Base-by-base conservation (phyloP, 164 flowering plant genomes). In the Magnolia changhungtana region DNA sequence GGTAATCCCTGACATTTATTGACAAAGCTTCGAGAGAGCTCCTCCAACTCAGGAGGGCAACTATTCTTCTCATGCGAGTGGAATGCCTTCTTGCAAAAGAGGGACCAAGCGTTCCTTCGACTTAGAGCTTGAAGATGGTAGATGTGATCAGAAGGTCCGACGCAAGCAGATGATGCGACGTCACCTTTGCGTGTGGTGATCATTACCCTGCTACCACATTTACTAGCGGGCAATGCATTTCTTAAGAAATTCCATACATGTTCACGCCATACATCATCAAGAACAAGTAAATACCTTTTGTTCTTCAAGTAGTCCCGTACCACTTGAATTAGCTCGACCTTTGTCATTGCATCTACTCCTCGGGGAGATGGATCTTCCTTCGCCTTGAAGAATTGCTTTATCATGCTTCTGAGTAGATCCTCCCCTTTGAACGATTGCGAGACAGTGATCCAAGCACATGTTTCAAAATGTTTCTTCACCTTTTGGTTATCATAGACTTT, bases 1-100 rank as follows among this genome's bases (percentile, higher is more conserved):
- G 92, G 92, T 58, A 87, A 83, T 50, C 90, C 90, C 6, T 77
- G 72, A 37, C 90, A 89, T 70, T 87, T 86, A 21, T 75, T 75
- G 1, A 89, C 88, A 49, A 89, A 78, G 72, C 84, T 87, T 72
- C 78, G 75, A 14, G 86, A 88, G 8, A 83, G 55, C 11, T 4
- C 19, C 74, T 72, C 77, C 49, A 88, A 79, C 18, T 81, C 85
- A 19, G 79, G 72, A 37, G 79, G 9, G 1, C 88, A 87, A n/a
- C 69, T 67, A 31, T 19, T 72, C 5, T 77, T 78, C 0, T 83
- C 9, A 13, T 55, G 3, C 3, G 16, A 10, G 7, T 55, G 83
- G 74, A 87, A 87, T 76, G 88, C 87, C 14, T 82, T 73, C 58
- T 78, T 82, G 2, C 88, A 50, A 20, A 87, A 87, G 50, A 87